Percentiles rank a stretch among this genome's conserved stretches.
Evolutionary conservation across 345 rosid species (phyloP).

Genomic region (Brassica rapa): DNA sequence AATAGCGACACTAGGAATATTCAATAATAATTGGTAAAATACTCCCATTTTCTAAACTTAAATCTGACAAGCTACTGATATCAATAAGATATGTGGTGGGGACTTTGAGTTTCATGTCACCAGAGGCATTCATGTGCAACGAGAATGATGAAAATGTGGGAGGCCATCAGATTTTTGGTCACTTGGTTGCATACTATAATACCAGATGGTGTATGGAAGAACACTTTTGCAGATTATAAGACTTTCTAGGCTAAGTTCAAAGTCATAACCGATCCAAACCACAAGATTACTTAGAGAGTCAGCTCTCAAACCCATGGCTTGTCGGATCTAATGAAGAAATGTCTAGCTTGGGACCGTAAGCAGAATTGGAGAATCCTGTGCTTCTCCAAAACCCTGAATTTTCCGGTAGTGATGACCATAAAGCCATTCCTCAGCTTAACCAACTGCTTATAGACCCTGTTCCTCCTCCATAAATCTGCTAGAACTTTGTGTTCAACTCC

Average conservation of each 20-base stretch:
- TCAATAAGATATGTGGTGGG: slow-evolving; percentile 55
- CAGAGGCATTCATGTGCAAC: slow-evolving; percentile 94
- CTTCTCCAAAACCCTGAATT: slow-evolving; percentile 46
- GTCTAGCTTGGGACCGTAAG: slow-evolving; percentile 91
- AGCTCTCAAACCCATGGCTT: slow-evolving; percentile 85
- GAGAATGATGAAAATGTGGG: slow-evolving; percentile 84
- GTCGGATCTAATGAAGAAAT: slow-evolving; percentile 93
- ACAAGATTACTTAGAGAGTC: slow-evolving; percentile 63
- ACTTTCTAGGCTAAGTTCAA: slow-evolving; percentile 97
- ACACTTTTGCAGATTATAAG: slow-evolving; percentile 90
- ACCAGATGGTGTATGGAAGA: slow-evolving; percentile 96
- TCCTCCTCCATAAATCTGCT: not conserved
- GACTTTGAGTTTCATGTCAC: slow-evolving; percentile 98
- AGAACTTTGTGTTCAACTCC: slow-evolving; percentile 60
- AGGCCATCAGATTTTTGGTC: slow-evolving; percentile 99
- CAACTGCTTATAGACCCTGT: no score
- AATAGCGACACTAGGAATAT: slow-evolving; percentile 93
- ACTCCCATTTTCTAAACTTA: not conserved
- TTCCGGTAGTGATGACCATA: slow-evolving; percentile 41
- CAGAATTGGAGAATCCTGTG: slow-evolving; percentile 95
- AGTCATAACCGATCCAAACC: slow-evolving; percentile 90
- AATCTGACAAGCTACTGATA: not conserved
- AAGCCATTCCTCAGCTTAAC: no score
- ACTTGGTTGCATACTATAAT: slow-evolving; percentile 84
- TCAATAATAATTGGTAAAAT: slow-evolving; percentile 58